Evolutionary conservation across 768 basidiomycete genomes (phyloP), one percentile per base, ranked within the genome.

Genomic region (Rhodotorula sphaerocarpa): DNA sequence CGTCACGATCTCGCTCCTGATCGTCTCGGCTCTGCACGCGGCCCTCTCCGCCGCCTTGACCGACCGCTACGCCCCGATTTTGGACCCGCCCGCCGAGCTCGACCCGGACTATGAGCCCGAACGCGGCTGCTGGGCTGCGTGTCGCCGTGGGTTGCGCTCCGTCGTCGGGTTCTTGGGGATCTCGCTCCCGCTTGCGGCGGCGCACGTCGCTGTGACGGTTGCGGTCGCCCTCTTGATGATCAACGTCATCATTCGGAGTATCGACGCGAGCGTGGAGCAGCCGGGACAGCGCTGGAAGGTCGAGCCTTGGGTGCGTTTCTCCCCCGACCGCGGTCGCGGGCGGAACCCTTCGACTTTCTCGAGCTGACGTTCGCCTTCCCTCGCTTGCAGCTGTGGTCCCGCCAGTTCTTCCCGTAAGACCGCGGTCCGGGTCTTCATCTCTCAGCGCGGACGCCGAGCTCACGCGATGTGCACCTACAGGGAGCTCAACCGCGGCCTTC

Each of bases 231-330:
- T 56, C 12, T 42, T 69, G 28, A 47, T 46, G 25, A 46, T 62
- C 25, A 55, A 46, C 15, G 28, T 60, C n/a, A 57, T 65, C 45
- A 31, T 69, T 27, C 47, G 63, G 3, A 33, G 60, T 7, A 44
- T 58, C 33, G 67, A 69, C 30, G 50, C 63, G 11, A 59, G 53
- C 21, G 55, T 69, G n/a, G 57, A 65, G 46, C 63, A 60, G 39
- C 53, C 53, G 1, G 67, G 67, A 2, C 63, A 65, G 53, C 6
- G 59, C 9, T 69, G 63, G 63, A 65, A 65, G 46, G 60, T 69
- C 21, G 48, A 62, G 27, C 55, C 63, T 7, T 62, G 47, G 57
- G 44, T 25, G 44, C 20, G 44, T n/a, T n/a, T 45, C 44, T n/a
- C 44, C 44, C 36, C 36, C 36, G 9, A 16, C 36, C 16, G 9